Conservation (phyloP, 306 rosid genomes). For the Ceratonia siliqua region DNA sequence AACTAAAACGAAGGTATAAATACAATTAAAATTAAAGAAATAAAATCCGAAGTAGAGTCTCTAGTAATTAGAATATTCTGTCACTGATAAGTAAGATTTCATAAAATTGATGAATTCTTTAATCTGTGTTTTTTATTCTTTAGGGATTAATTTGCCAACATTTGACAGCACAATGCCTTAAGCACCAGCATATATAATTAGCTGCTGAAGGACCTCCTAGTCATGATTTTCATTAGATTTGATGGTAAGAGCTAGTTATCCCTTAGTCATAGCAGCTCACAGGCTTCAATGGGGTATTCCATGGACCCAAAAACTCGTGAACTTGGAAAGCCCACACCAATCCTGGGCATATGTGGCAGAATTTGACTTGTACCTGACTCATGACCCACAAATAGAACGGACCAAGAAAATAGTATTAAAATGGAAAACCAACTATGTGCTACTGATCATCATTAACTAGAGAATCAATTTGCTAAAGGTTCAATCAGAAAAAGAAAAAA, state of each 20-base stretch:
- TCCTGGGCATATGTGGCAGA: background rate
- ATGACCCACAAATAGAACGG: background rate
- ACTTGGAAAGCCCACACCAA: background rate
- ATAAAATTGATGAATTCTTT: background rate
- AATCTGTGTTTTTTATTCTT: background rate
- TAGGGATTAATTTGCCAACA: background rate
- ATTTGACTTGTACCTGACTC: background rate
- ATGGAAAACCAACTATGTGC: background rate
- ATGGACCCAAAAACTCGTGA: background rate
- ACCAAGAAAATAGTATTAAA: background rate
- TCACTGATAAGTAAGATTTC: background rate
- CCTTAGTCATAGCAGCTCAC: background rate
- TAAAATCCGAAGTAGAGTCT: background rate
- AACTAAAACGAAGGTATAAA: background rate
- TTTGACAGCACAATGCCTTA: background rate
- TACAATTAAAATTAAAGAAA: background rate
- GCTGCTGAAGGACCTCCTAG: no score
- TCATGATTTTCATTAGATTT: no score
- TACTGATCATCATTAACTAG: background rate
- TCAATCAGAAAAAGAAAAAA: background rate
- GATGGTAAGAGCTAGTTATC: background rate
- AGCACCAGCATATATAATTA: background rate
- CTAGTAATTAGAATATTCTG: background rate
- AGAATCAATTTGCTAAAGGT: background rate
- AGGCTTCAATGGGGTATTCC: background rate